Conservation (phyloP, 177 flowering plant species). For the Telopea speciosissima region DNA sequence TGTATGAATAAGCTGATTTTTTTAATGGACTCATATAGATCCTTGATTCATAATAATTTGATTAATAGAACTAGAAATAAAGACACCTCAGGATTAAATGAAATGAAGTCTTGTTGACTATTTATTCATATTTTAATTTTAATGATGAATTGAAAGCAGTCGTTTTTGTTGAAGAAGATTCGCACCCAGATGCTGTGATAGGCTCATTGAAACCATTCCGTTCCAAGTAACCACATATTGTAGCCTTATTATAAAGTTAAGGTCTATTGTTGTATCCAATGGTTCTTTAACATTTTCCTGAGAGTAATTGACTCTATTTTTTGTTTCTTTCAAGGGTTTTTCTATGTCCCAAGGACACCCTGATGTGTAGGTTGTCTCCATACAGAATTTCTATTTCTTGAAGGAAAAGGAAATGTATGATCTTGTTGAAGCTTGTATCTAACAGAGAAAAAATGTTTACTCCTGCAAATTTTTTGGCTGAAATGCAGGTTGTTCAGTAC, state of each 20-base stretch:
- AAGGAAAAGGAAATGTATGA: neutral
- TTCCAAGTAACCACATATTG: neutral
- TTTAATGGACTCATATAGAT: no score
- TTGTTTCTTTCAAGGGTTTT: neutral
- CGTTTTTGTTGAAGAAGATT: no score
- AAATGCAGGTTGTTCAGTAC: neutral
- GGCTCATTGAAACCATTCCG: no score
- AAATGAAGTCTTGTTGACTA: no score
- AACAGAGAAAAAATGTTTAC: constrained; percentile 1
- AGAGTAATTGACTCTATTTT: neutral
- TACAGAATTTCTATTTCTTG: neutral
- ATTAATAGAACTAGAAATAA: no score
- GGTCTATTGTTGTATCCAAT: neutral
- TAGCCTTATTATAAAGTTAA: neutral
- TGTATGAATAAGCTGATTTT: no score
- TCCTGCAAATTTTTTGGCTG: neutral
- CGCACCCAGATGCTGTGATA: no score
- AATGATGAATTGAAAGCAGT: no score
- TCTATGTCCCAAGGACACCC: neutral
- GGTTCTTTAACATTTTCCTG: neutral
- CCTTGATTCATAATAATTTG: no score
- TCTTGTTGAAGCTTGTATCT: neutral
- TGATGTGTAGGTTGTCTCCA: neutral
- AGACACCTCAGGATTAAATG: no score
- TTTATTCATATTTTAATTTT: no score